Conservation (phyloP, 2,329 filamentous ascomycete species). For the Alternaria gaisen region DNA sequence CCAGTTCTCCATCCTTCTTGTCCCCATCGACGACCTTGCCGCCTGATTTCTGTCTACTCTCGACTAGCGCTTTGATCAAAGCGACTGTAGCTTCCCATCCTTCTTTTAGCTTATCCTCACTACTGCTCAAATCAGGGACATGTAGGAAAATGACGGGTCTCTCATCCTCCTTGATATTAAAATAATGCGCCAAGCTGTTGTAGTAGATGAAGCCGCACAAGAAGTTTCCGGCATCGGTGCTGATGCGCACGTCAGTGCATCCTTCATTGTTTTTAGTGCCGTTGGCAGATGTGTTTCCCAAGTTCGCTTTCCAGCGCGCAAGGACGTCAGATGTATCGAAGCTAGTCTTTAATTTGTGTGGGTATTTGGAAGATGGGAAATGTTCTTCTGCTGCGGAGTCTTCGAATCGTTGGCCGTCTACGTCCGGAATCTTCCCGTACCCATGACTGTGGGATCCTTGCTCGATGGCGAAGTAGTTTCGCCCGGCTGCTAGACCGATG, state of each 20-base stretch:
- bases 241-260: slow-evolving; percentile 38
- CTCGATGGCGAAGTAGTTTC: slow-evolving; percentile 49
- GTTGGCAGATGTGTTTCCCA: slow-evolving; percentile 17
- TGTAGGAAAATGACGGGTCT: slow-evolving; percentile 49
- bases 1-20: not conserved
- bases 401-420: slow-evolving; percentile 41
- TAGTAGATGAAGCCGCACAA: slow-evolving; percentile 51
- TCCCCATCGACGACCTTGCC: slow-evolving; percentile 14
- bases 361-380: slow-evolving; percentile 32
- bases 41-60: slow-evolving; percentile 36
- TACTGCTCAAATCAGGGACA: slow-evolving; percentile 45
- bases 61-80: slow-evolving; percentile 47
- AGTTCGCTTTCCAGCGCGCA: slow-evolving; percentile 35
- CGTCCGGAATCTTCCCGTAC: slow-evolving; percentile 45
- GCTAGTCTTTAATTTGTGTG: slow-evolving; percentile 36
- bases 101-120: slow-evolving; percentile 33
- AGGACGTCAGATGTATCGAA: slow-evolving; percentile 47
- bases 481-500: slow-evolving; percentile 50
- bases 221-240: slow-evolving; percentile 48
- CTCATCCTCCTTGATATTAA: slow-evolving; percentile 26
- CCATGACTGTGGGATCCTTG: slow-evolving; percentile 39
- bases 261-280: not conserved
- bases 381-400: slow-evolving; percentile 26
- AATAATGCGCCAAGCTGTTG: slow-evolving; percentile 45
- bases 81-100: slow-evolving; percentile 44